A percentile compares a stretch with the other conserved stretches of the same genome.
These are phyloP conservation scores for Canna indica DNA, from an alignment of 176 grass and related monocot genomes.

Conservation along the genomic window DNA sequence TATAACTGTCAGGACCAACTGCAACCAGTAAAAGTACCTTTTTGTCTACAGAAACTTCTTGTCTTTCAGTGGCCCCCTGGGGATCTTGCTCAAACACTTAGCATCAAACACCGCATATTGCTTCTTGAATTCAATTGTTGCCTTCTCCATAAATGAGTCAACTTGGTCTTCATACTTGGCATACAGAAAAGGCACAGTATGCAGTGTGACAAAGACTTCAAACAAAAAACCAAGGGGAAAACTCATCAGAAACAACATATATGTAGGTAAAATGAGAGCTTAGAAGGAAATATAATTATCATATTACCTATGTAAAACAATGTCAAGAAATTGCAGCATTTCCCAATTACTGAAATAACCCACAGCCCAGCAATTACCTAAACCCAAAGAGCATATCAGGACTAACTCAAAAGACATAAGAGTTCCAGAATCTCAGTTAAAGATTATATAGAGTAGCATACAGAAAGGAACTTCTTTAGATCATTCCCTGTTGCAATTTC, in stretches of 20 bases:
- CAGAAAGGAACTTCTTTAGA: slow-evolving; percentile 59
- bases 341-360: not conserved
- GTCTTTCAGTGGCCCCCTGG: not conserved
- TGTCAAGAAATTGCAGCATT: slow-evolving; percentile 14
- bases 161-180: slow-evolving; percentile 16
- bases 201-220: not conserved
- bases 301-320: slow-evolving; percentile 6
- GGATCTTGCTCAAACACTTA: slow-evolving; percentile 8
- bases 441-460: slow-evolving; percentile 15
- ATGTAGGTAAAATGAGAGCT: not conserved
- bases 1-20: too few relatives aligned
- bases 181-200: slow-evolving; percentile 7
- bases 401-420: not conserved
- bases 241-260: not conserved
- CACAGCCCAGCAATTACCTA: slow-evolving; percentile 15
- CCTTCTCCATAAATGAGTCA: slow-evolving; percentile 1
- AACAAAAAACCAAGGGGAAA: not conserved
- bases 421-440: not conserved
- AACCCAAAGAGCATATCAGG: not conserved
- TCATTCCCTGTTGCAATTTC: slow-evolving; percentile 53
- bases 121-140: slow-evolving; percentile 11
- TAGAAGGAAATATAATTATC: not conserved
- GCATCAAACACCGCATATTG: slow-evolving; percentile 9
- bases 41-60: slow-evolving; percentile 2
- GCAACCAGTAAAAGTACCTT: too few relatives aligned